phyloP scores from a whole-genome alignment of 345 rosid species.

The Cardamine resedifolia region DNA sequence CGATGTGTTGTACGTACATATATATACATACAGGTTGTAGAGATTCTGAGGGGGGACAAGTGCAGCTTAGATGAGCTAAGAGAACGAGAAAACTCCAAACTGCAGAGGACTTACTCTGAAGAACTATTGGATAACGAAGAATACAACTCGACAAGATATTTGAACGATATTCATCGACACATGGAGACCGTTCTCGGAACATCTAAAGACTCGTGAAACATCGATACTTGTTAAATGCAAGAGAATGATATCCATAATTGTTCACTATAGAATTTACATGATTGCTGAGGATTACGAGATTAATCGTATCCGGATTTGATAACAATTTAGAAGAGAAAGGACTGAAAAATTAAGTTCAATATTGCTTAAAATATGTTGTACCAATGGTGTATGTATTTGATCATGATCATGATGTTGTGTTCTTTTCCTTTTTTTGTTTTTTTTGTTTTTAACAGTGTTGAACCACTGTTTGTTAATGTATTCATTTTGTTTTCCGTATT shows the following conservation, averaged over 20 bases:
- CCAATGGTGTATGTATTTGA: slow-evolving; percentile 28
- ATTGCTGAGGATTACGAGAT: background rate
- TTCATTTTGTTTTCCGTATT: background rate
- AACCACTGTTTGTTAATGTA: slow-evolving; percentile 15
- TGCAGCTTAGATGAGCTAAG: slow-evolving; percentile 38
- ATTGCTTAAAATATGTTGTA: slow-evolving; percentile 26
- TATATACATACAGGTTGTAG: slow-evolving; percentile 47
- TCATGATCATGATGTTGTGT: slow-evolving; percentile 18
- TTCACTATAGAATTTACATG: slow-evolving; percentile 23
- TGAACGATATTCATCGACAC: slow-evolving; percentile 54
- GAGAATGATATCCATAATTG: background rate
- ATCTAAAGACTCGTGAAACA: slow-evolving; percentile 27
- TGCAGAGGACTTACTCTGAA: slow-evolving; percentile 65
- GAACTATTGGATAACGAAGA: slow-evolving; percentile 70
- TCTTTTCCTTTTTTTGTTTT: background rate
- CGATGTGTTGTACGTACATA: background rate
- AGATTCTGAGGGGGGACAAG: slow-evolving; percentile 60
- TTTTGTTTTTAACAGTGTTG: background rate
- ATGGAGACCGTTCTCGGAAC: slow-evolving; percentile 58
- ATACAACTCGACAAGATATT: slow-evolving; percentile 62
- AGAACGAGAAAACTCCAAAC: slow-evolving; percentile 33
- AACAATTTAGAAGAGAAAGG: slow-evolving; percentile 12
- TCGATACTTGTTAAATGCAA: background rate
- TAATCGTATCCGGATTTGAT: slow-evolving; percentile 8
- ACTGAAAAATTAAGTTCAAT: slow-evolving; percentile 13